Evolutionary conservation across 768 basidiomycete species (phyloP), one percentile per base, ranked within the genome.

Genomic region (Guyanaporus albipodus): DNA sequence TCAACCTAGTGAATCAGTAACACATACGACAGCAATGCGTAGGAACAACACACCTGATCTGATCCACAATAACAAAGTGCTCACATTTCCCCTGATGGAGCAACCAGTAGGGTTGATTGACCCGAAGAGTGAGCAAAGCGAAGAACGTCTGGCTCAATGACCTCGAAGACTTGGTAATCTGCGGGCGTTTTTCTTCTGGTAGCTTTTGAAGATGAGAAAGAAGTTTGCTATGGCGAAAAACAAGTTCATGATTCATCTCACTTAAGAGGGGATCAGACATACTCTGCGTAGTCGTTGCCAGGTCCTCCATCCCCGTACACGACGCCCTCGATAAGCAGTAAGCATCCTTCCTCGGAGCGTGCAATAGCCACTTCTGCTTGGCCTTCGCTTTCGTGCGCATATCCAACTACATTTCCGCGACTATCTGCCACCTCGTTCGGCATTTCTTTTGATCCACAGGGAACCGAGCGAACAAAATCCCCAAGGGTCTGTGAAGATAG

Each of bases 71-170:
- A 18, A 90, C 54, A 60, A 83, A 87, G 58, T 92, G 90, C 55
- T 91, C 87, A 58, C 90, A 92, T 55, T 79, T 84, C 27, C 89
- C 90, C 44, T 77, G 75, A 57, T 92, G 90, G 15, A 91, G 69
- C 44, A 91, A 68, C 81, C 85, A 89, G 54, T 92, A 91, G 1
- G 91, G 91, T 56, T 85, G 74, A 54, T 87, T 77, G 29, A 88
- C 62, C 26, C 82, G 76, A 18, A 91, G 63, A 4, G 71, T 66
- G 19, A 91, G 73, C 1, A 79, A 75, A 1, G 70, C 63, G 32
- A 91, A 67, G 8, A 60, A 44, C 8, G 78, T 79, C 44, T 80
- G 71, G 43, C 68, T 58, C 58, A 83, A 70, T 4, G 74, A 56
- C 8, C 65, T 70, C 4, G 69, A 43, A 12, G 70, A 76, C 56